phyloP scores from a whole-genome alignment of 257 asterid species.

The Pogostemon cablin region DNA sequence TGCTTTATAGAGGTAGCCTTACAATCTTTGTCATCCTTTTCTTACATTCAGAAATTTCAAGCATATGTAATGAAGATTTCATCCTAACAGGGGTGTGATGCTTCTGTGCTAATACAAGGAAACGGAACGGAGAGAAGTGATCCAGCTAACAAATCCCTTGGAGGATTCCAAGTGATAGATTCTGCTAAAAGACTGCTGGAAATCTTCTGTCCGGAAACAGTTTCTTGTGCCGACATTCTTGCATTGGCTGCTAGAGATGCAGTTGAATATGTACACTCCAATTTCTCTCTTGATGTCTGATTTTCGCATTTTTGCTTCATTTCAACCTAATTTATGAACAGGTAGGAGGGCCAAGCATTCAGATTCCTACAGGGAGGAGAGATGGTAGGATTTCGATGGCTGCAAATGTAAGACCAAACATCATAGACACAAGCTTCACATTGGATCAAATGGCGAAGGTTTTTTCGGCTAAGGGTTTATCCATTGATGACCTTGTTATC shows the following conservation, averaged over 20 bases:
- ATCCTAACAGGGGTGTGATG: constrained; percentile 72
- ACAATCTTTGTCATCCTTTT: background rate
- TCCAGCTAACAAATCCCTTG: constrained; percentile 70
- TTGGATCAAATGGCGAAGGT: constrained; percentile 59
- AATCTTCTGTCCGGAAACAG: constrained; percentile 64
- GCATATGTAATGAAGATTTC: background rate
- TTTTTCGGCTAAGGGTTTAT: constrained; percentile 63
- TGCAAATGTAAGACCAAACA: constrained; percentile 73
- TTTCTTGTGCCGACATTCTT: constrained; percentile 85
- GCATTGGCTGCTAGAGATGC: constrained; percentile 87
- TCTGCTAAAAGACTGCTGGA: constrained; percentile 70
- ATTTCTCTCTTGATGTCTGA: background rate
- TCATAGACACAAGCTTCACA: constrained; percentile 77
- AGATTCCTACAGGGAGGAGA: constrained; percentile 70
- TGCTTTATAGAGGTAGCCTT: constrained; percentile 71
- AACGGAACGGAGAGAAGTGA: constrained; percentile 69
- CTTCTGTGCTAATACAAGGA: constrained; percentile 71
- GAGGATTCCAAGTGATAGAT: constrained; percentile 67
- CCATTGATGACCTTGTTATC: constrained; percentile 70
- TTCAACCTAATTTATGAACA: constrained; percentile 22
- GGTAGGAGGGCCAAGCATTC: constrained; percentile 78
- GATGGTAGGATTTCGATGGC: constrained; percentile 62
- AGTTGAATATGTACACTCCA: constrained; percentile 57
- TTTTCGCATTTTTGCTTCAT: background rate
- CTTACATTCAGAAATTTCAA: background rate